Conservation (phyloP, 495 filamentous ascomycete species). For the Cercophora sp. region DNA sequence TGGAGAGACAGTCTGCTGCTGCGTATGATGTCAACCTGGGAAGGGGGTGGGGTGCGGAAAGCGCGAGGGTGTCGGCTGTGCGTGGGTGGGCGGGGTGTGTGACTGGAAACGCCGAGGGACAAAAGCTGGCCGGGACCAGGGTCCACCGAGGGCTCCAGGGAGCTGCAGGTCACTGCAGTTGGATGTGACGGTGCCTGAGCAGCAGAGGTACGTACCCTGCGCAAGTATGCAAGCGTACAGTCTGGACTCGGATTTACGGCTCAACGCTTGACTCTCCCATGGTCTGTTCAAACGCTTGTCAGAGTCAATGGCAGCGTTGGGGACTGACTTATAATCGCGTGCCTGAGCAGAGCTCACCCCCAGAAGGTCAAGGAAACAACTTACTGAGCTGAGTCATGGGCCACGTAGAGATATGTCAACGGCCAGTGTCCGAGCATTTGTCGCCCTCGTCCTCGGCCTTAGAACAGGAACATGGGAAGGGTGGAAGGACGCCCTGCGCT, state of each 20-base stretch:
- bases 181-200: conserved; percentile 2
- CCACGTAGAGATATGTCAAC: not conserved
- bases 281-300: too few relatives aligned
- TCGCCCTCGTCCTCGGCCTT: conserved; percentile 1
- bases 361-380: not conserved
- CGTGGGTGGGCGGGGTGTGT: not conserved
- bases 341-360: not conserved
- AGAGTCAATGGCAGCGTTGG: not conserved
- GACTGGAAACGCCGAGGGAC: conserved; percentile 19
- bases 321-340: not conserved
- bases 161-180: not conserved
- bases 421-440: not conserved
- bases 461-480: too few relatives aligned
- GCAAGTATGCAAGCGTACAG: not conserved
- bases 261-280: not conserved
- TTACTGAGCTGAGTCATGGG: conserved; percentile 4
- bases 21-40: conserved; percentile 10
- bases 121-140: not conserved
- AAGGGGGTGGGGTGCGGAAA: not conserved
- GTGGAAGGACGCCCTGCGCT: too few relatives aligned
- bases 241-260: conserved; percentile 1
- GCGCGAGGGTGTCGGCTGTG: not conserved
- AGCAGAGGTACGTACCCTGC: too few relatives aligned
- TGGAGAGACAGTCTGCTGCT: conserved; percentile 11
- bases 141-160: conserved; percentile 6